Evolutionary conservation across 2,329 filamentous ascomycete genomes (phyloP), one percentile per base, ranked within the genome.

Genomic region (Cytospora piceae): DNA sequence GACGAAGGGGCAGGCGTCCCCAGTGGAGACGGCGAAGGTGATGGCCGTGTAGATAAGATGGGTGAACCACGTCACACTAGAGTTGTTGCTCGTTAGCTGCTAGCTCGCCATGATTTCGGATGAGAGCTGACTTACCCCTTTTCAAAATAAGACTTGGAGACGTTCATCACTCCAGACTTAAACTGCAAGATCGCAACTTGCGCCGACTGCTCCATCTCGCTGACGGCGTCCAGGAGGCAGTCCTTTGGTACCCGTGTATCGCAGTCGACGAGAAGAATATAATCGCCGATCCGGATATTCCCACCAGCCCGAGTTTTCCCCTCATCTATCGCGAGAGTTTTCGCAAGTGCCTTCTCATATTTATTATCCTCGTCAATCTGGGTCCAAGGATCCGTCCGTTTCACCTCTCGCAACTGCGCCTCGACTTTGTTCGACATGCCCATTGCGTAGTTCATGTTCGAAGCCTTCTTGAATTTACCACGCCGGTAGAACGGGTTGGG

Each of bases 271-370:
- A 94, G 79, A 37, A 91, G 80, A 67, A 94, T 92, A 76, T 93
- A 94, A 77, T 96, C 92, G 64, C 93, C 93, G 29, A 96, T 82
- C 61, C 92, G 91, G 71, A 96, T 90, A 76, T 95, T 93, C 68
- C 92, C 93, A 74, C 93, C 91, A n/a, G 92, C 92, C 90, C 90
- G 91, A 29, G 90, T 90, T 32, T 89, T 86, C 24, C 88, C 87
- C 64, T 91, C 82, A 11, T 59, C 58, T 58, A 88, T 86, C 55
- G 88, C 84, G 39, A 94, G 82, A 24, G 89, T 85, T 66, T 89
- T 84, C 70, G 87, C 83, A 55, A 94, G 82, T 67, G 86, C 83
- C 71, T 82, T 77, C 75, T 89, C 83, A 72, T 92, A 93, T 1
- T 87, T 88, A 65, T 81, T 77, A 9, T 85, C 85, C 75, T 93